These are phyloP conservation scores for Medicago lupulina DNA, from an alignment of 306 rosid genomes.

Conservation along the genomic window DNA sequence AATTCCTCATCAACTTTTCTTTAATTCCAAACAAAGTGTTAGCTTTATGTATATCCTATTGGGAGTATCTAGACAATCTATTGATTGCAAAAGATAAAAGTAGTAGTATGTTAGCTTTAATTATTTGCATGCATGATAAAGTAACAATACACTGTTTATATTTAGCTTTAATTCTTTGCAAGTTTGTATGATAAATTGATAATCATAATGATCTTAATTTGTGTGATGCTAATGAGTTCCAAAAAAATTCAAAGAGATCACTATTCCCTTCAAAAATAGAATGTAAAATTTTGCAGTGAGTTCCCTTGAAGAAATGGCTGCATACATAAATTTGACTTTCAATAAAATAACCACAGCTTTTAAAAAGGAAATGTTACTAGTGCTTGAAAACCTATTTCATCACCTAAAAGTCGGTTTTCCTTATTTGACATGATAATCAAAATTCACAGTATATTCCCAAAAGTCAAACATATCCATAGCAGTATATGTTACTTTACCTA, in stretches of 20 bases:
- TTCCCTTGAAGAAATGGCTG: not conserved
- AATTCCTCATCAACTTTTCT: no score
- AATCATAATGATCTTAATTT: not conserved
- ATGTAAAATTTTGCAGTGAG: not conserved
- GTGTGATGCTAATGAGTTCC: not conserved
- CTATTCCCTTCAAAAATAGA: not conserved
- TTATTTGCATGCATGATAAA: no score
- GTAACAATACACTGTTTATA: no score
- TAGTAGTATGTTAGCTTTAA: no score
- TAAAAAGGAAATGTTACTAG: not conserved
- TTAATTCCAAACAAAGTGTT: no score
- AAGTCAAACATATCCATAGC: conserved; percentile 12
- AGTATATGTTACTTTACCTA: conserved; percentile 32
- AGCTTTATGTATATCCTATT: no score
- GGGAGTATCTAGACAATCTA: no score
- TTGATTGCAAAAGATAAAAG: no score
- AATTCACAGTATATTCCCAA: not conserved
- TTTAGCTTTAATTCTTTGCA: no score
- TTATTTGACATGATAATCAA: not conserved
- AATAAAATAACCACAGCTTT: not conserved
- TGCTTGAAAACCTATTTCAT: conserved; percentile 1
- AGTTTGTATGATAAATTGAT: no score
- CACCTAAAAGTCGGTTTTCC: conserved; percentile 32
- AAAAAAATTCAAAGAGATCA: not conserved
- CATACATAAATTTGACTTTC: not conserved